Evolutionary conservation across 2,329 filamentous ascomycete genomes (phyloP).

Genomic region (Cyphellophora europaea): DNA sequence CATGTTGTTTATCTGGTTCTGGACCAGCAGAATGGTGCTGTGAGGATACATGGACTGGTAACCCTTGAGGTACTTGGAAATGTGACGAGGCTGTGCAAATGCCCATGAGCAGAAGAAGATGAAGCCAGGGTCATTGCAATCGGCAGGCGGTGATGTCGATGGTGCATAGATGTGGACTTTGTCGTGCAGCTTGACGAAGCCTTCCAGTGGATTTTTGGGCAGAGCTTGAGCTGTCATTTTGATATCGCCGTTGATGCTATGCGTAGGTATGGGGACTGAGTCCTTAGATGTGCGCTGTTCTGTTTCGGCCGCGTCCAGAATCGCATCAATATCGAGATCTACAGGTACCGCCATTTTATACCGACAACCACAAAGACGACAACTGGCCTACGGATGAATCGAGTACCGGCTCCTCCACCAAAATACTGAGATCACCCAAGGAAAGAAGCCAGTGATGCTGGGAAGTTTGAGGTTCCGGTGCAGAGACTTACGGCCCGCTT

Average conservation of each 20-base stretch:
- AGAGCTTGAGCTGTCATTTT: not conserved
- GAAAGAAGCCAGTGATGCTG: no score
- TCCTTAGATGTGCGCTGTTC: no score
- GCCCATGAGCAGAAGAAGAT: slow-evolving; percentile 8
- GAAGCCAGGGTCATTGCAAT: slow-evolving; percentile 3
- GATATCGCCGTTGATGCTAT: no score
- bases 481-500: no score
- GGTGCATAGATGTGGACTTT: not conserved
- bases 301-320: no score
- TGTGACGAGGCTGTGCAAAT: slow-evolving; percentile 6
- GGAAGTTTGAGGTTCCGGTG: no score
- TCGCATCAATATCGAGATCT: no score
- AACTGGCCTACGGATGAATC: slow-evolving; percentile 28
- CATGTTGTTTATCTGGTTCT: slow-evolving; percentile 4
- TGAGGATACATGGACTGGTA: slow-evolving; percentile 6
- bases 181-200: not conserved
- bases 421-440: no score
- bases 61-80: slow-evolving; percentile 5
- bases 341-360: not conserved
- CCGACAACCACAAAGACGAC: slow-evolving; percentile 8
- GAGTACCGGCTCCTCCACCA: no score
- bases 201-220: not conserved
- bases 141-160: not conserved
- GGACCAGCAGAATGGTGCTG: slow-evolving; percentile 5
- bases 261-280: no score